Evolutionary conservation across 176 grass and related monocot genomes (phyloP).

Genomic region (Paspalum notatum): DNA sequence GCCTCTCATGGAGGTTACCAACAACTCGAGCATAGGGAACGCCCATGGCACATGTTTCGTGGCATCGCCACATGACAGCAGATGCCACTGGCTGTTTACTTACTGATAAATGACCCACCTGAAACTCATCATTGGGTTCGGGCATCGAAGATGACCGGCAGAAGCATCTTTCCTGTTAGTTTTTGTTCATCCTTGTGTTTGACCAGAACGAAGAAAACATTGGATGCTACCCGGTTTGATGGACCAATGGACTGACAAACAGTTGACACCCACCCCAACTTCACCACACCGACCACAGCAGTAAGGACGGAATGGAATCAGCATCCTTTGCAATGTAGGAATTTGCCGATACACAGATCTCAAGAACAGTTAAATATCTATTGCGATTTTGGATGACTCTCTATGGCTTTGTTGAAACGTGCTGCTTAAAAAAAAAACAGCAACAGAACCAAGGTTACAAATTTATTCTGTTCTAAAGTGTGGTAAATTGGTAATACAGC

Average conservation of each 20-base stretch:
- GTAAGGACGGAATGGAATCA: slow-evolving; percentile 6
- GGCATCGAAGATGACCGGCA: slow-evolving; percentile 47
- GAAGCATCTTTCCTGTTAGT: slow-evolving; percentile 50
- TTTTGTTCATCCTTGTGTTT: slow-evolving; percentile 35
- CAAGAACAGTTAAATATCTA: slow-evolving; percentile 30
- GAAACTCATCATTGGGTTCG: slow-evolving; percentile 76
- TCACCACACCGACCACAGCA: slow-evolving; percentile 39
- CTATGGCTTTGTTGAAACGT: not conserved
- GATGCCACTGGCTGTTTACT: slow-evolving; percentile 45
- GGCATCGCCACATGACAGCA: slow-evolving; percentile 64
- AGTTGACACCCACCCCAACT: slow-evolving; percentile 27
- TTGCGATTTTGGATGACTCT: not conserved
- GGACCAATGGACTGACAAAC: slow-evolving; percentile 37
- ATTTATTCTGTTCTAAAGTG: not conserved
- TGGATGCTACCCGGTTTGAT: slow-evolving; percentile 35
- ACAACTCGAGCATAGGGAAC: slow-evolving; percentile 25
- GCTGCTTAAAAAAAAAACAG: not conserved
- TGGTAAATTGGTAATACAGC: slow-evolving; percentile 16
- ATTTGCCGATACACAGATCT: slow-evolving; percentile 15
- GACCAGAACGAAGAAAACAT: slow-evolving; percentile 37
- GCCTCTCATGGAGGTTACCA: slow-evolving; percentile 46
- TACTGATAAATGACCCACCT: slow-evolving; percentile 55
- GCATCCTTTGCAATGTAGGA: not conserved
- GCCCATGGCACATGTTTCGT: slow-evolving; percentile 60
- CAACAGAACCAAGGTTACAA: slow-evolving; percentile 11